Conservation (phyloP, 2,329 filamentous ascomycete species). For the Thelonectria rubi region DNA sequence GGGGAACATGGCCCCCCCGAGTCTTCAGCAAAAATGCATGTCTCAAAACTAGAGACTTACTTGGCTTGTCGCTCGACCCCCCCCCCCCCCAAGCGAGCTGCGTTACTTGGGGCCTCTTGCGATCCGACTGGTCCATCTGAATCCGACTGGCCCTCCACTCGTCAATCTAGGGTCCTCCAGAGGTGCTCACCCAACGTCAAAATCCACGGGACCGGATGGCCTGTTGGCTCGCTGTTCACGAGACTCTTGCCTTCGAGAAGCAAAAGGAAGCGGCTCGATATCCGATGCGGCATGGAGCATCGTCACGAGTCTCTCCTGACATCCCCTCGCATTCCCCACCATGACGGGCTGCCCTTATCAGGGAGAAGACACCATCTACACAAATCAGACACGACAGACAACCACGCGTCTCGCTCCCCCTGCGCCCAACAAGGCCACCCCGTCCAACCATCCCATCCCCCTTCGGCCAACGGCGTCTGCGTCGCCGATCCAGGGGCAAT, state of each 20-base stretch:
- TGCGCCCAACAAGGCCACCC: background rate
- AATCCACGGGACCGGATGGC: constrained; percentile 20
- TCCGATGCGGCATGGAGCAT: too few relatives aligned
- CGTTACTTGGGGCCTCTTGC: constrained; percentile 9
- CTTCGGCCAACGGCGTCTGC: constrained; percentile 11
- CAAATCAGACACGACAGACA: constrained; percentile 4
- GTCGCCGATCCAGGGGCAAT: constrained; percentile 15
- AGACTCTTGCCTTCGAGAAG: constrained; percentile 1
- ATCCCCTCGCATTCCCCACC: constrained; percentile 11
- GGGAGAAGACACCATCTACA: background rate
- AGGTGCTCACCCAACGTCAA: background rate
- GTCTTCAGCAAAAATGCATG: constrained; percentile 29
- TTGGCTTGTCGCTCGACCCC: constrained; percentile 26
- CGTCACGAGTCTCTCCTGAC: too few relatives aligned
- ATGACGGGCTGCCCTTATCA: constrained; percentile 20
- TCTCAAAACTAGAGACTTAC: constrained; percentile 27
- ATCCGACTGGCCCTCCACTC: constrained; percentile 25
- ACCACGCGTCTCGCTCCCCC: constrained; percentile 8
- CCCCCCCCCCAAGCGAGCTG: constrained; percentile 18
- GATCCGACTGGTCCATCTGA: constrained; percentile 34
- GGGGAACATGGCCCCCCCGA: too few relatives aligned
- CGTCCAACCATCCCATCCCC: background rate
- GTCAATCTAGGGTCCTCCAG: constrained; percentile 13
- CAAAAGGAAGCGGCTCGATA: too few relatives aligned
- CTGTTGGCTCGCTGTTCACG: constrained; percentile 12